These are phyloP conservation scores for Taiozyma sp. DNA, from an alignment of 1,139 yeast genomes.

Conservation along the genomic window DNA sequence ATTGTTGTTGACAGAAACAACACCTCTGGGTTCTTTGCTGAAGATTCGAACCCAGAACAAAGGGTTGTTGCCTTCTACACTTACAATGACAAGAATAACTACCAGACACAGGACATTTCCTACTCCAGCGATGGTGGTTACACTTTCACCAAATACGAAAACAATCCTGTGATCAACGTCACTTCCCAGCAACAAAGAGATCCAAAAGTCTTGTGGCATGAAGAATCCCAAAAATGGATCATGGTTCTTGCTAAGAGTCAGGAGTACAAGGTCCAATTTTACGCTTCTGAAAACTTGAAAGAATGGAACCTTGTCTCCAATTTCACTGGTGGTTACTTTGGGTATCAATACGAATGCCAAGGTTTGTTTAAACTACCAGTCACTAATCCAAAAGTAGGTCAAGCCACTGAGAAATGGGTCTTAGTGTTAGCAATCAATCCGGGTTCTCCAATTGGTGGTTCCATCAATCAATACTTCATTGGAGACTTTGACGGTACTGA, in stretches of 20 bases:
- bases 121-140: slow-evolving; percentile 34
- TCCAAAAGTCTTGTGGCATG: slow-evolving; percentile 38
- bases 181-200: slow-evolving; percentile 33
- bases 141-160: slow-evolving; percentile 26
- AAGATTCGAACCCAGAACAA: slow-evolving; percentile 24
- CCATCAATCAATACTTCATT: slow-evolving; percentile 33
- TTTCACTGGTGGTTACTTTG: slow-evolving; percentile 30
- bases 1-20: slow-evolving; percentile 32
- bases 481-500: slow-evolving; percentile 35
- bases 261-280: slow-evolving; percentile 29
- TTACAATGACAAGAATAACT: slow-evolving; percentile 17
- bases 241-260: slow-evolving; percentile 33
- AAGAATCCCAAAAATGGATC: slow-evolving; percentile 29
- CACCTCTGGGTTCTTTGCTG: slow-evolving; percentile 32
- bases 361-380: slow-evolving; percentile 28
- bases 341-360: slow-evolving; percentile 37
- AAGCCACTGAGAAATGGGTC: slow-evolving; percentile 27
- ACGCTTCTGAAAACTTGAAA: slow-evolving; percentile 28
- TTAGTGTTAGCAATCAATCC: slow-evolving; percentile 33
- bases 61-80: slow-evolving; percentile 36
- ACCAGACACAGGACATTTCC: slow-evolving; percentile 30
- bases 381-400: slow-evolving; percentile 13
- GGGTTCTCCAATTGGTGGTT: slow-evolving; percentile 35
- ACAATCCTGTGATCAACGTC: slow-evolving; percentile 31
- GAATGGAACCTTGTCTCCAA: slow-evolving; percentile 29